Evolutionary conservation across 441 rosid species (phyloP), one percentile per base, ranked within the genome.

Genomic region (Pelargonium fulgidum): DNA sequence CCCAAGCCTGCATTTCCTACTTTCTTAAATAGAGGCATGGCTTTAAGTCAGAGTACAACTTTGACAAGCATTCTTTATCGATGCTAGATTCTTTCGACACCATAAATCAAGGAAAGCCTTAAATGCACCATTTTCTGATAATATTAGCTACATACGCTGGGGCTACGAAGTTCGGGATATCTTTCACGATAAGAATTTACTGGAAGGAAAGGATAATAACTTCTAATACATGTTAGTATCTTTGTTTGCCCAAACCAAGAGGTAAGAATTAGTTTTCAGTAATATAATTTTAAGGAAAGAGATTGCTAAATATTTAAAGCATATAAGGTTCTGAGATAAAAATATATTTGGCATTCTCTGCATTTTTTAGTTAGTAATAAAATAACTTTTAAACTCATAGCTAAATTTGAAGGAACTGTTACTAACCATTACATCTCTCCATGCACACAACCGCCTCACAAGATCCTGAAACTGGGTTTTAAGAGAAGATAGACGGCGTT

Each of bases 401-500:
- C 73, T 7, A 70, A 68, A 44, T 13, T 44, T 63, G 17, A 52
- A 70, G 1, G 42, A 56, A 41, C 61, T 26, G 66, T 54, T 56
- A 81, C 93, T 83, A 54, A 89, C 97, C 96, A 91, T 93, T 73
- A 91, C 71, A 72, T 93, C 99, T 79, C 99, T 87, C 99, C 99
- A 91, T 62, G 88, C 81, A 75, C 97, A 93, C 65, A 93, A 63
- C 70, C 86, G 77, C 76, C 93, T 85, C 67, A 93, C 91, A 70
- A 84, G 80, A 80, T 86, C 91, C 86, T 93, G 93, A 80, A 83
- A 81, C 82, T 78, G 78, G 73, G 78, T 66, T 24, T 66, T 54
- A 66, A 14, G 62, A 66, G 54, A 29, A 7, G 67, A 50, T n/a
- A 67, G 79, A 48, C 80, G 63, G 7, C 29, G 0, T 58, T 26